Percentiles rank a stretch among this genome's conserved stretches.
Conservation (phyloP, 1,284 basidiomycete genomes). For the Ceratobasidium sp. region DNA sequence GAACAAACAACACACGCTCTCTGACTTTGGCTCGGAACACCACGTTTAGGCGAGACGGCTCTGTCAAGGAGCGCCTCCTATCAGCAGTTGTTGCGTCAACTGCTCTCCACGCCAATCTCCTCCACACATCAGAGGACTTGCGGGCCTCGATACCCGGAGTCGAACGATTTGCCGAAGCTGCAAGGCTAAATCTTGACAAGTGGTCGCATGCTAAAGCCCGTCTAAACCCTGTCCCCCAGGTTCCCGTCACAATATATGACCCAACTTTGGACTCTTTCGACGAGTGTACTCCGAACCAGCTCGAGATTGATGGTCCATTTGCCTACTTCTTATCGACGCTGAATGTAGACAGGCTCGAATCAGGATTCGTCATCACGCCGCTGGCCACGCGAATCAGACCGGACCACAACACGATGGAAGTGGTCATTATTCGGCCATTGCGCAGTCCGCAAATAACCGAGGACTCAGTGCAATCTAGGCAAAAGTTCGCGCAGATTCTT, state of each 20-base stretch:
- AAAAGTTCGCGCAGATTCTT: slow-evolving; percentile 62
- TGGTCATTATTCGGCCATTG: slow-evolving; percentile 84
- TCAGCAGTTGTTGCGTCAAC: slow-evolving; percentile 77
- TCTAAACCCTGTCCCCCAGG: slow-evolving; percentile 60
- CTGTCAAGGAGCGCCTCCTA: slow-evolving; percentile 52
- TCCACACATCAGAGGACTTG: slow-evolving; percentile 82
- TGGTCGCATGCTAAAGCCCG: slow-evolving; percentile 76
- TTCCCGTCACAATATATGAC: slow-evolving; percentile 67
- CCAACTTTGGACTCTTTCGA: slow-evolving; percentile 56
- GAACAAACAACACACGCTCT: slow-evolving; percentile 53
- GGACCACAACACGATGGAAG: slow-evolving; percentile 67
- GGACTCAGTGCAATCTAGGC: slow-evolving; percentile 60
- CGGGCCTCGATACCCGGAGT: slow-evolving; percentile 76
- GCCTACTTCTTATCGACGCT: slow-evolving; percentile 85
- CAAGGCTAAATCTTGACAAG: slow-evolving; percentile 73
- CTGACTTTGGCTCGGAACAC: slow-evolving; percentile 71
- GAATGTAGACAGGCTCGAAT: slow-evolving; percentile 86
- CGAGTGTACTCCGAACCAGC: slow-evolving; percentile 49
- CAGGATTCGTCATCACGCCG: slow-evolving; percentile 79
- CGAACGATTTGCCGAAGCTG: slow-evolving; percentile 89
- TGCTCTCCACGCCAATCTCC: slow-evolving; percentile 88
- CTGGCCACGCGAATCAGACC: slow-evolving; percentile 60
- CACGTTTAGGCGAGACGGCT: slow-evolving; percentile 55
- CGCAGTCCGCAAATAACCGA: slow-evolving; percentile 64
- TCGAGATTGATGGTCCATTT: slow-evolving; percentile 80